Percentiles rank a stretch among this genome's conserved stretches.
These are phyloP conservation scores for Paraphaeosphaeria sporulosa DNA, from an alignment of 2,329 filamentous ascomycete species.

Conservation along the genomic window DNA sequence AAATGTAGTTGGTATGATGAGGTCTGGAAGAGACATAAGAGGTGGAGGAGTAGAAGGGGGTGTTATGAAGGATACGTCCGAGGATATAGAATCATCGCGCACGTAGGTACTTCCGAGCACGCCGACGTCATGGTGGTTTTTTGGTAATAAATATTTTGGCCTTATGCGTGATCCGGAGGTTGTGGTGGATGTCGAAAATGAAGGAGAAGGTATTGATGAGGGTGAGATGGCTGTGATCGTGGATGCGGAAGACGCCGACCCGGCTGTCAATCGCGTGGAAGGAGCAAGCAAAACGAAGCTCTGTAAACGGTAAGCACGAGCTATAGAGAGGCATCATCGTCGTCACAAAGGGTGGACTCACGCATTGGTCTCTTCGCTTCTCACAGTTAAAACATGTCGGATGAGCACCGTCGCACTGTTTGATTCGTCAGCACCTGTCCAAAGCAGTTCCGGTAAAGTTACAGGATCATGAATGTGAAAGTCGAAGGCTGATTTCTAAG, in stretches of 20 bases:
- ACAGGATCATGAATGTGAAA: neutral
- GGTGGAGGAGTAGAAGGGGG: slow-evolving; percentile 9
- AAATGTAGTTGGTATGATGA: slow-evolving; percentile 12
- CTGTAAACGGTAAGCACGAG: neutral
- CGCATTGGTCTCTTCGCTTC: slow-evolving; percentile 40
- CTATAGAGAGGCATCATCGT: neutral
- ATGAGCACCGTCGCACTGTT: slow-evolving; percentile 44
- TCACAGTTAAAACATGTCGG: slow-evolving; percentile 44
- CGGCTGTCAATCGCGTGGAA: slow-evolving; percentile 36
- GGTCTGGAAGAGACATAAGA: slow-evolving; percentile 14
- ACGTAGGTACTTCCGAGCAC: neutral
- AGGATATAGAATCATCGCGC: neutral
- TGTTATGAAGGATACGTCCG: slow-evolving; percentile 8
- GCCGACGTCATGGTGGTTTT: neutral
- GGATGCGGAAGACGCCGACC: slow-evolving; percentile 20
- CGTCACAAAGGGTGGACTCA: neutral
- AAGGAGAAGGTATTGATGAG: slow-evolving; percentile 14
- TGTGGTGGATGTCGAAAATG: slow-evolving; percentile 11
- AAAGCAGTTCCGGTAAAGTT: neutral
- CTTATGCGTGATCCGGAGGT: neutral
- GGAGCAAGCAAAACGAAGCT: slow-evolving; percentile 44
- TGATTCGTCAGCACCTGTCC: slow-evolving; percentile 21
- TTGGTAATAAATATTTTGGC: slow-evolving; percentile 5
- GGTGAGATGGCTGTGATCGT: slow-evolving; percentile 2
- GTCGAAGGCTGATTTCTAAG: neutral